These are phyloP conservation scores for Mycotypha africana DNA, from an alignment of 371 early-diverging fungal genomes.

Conservation along the genomic window DNA sequence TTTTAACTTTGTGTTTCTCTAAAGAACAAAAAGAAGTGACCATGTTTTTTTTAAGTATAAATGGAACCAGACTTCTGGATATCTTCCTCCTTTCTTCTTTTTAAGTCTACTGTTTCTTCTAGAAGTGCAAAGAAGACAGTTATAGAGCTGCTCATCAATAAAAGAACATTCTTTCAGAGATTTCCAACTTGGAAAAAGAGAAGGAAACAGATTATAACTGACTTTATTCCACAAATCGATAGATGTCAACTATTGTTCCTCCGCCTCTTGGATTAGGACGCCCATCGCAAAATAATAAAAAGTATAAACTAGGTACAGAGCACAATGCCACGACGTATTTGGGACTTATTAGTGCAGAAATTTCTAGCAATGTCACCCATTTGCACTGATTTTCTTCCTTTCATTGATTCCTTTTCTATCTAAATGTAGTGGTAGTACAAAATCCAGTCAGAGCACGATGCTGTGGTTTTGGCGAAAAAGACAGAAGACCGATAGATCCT, in stretches of 20 bases:
- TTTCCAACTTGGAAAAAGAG: not conserved
- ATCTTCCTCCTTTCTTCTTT: slow-evolving; percentile 9
- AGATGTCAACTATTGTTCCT: slow-evolving; percentile 8
- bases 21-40: slow-evolving; percentile 5
- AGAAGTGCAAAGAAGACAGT: too few relatives aligned
- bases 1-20: not conserved
- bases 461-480: slow-evolving; percentile 43
- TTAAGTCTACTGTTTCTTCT: slow-evolving; percentile 1
- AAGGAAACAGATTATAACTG: not conserved
- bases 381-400: not conserved
- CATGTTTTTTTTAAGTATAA: slow-evolving; percentile 3
- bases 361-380: not conserved
- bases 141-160: too few relatives aligned
- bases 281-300: slow-evolving; percentile 21
- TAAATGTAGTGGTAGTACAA: slow-evolving; percentile 30
- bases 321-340: too few relatives aligned
- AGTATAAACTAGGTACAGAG: slow-evolving; percentile 24
- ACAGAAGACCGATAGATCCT: slow-evolving; percentile 29
- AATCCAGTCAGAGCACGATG: slow-evolving; percentile 62
- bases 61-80: not conserved
- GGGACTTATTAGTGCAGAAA: too few relatives aligned
- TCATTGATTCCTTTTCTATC: not conserved
- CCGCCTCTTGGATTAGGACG: slow-evolving; percentile 26
- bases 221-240: not conserved
- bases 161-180: too few relatives aligned